These are phyloP conservation scores for Acer negundo DNA, from an alignment of 345 rosid genomes.

Conservation along the genomic window DNA sequence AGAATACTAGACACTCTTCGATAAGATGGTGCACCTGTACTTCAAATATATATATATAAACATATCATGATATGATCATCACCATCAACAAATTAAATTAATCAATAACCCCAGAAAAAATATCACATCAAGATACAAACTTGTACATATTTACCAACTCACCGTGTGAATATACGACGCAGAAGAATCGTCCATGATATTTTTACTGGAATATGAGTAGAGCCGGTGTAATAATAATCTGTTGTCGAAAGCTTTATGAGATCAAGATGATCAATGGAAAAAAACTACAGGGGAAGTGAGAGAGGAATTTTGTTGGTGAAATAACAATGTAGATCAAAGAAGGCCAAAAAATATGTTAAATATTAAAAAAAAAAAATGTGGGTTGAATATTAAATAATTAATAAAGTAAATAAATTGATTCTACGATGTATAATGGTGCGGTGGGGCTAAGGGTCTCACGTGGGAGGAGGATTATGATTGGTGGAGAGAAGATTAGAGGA, in stretches of 20 bases:
- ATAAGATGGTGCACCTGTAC: constrained; percentile 88
- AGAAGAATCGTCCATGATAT: constrained; percentile 52
- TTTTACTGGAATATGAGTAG: not conserved
- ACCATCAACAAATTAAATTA: too few species aligned
- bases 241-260: too few species aligned
- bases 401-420: not conserved
- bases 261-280: not conserved
- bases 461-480: constrained; percentile 60
- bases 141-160: constrained; percentile 6
- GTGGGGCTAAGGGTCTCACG: constrained; percentile 59
- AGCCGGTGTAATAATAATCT: too few species aligned
- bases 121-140: too few species aligned
- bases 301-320: not conserved
- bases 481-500: constrained; percentile 64
- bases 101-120: too few species aligned
- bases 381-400: too few species aligned
- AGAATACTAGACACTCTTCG: constrained; percentile 81
- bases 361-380: too few species aligned
- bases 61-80: too few species aligned
- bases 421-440: constrained; percentile 11
- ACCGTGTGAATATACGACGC: constrained; percentile 73
- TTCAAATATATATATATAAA: not conserved
- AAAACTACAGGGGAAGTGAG: not conserved
- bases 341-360: constrained; percentile 16
- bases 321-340: constrained; percentile 20